Evolutionary conservation across 352 stramenopile genomes (phyloP).

Genomic region (Phytopythium helicoides): DNA sequence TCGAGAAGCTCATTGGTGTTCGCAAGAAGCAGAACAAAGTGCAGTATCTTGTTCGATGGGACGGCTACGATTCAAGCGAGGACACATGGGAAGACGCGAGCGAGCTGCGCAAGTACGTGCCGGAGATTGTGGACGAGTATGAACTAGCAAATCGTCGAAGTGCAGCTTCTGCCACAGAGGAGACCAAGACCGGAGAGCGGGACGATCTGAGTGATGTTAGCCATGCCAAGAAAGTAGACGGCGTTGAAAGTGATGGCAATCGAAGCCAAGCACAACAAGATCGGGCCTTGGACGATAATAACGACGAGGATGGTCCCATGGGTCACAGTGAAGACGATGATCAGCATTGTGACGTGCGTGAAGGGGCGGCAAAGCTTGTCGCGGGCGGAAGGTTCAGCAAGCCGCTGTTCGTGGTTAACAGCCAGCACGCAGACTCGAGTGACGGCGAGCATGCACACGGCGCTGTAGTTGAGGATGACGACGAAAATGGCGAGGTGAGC

Average conservation of each 20-base stretch:
- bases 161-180: neutral
- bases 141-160: slow-evolving; percentile 15
- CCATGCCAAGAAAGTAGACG: too few relatives aligned
- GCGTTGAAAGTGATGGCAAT: too few relatives aligned
- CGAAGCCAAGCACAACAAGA: too few relatives aligned
- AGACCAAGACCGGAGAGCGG: neutral
- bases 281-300: slow-evolving; percentile 5
- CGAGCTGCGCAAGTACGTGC: slow-evolving; percentile 49
- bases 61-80: slow-evolving; percentile 57
- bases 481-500: slow-evolving; percentile 7
- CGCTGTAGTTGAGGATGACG: slow-evolving; percentile 18
- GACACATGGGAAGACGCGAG: slow-evolving; percentile 64
- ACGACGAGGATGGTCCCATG: neutral
- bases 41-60: slow-evolving; percentile 67
- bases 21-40: slow-evolving; percentile 35
- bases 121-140: slow-evolving; percentile 54
- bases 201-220: neutral
- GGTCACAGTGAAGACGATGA: slow-evolving; percentile 3
- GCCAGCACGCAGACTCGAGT: slow-evolving; percentile 12
- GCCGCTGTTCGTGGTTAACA: slow-evolving; percentile 4
- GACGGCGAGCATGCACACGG: slow-evolving; percentile 6
- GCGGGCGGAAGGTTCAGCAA: slow-evolving; percentile 10
- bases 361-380: slow-evolving; percentile 10
- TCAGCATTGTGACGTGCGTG: neutral
- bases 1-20: slow-evolving; percentile 63